Evolutionary conservation across 1,284 basidiomycete genomes (phyloP), one percentile per base, ranked within the genome.

Genomic region (Pseudozyma tsukubaensis): DNA sequence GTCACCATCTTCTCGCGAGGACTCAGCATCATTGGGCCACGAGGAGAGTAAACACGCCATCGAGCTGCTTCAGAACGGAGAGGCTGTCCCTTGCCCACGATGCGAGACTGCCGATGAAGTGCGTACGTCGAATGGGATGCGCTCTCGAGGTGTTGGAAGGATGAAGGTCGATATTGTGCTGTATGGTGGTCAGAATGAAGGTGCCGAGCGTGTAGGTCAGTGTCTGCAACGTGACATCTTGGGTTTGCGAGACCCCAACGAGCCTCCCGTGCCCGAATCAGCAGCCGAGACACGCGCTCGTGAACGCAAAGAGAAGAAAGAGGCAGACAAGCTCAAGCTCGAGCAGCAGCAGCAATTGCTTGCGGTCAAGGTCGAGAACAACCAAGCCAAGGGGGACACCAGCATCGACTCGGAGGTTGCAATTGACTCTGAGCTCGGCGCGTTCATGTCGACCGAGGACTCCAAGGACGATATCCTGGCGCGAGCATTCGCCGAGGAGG

Each of bases 121-220:
- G 32, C 89, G 94, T 34, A 88, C 90, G 51, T 86, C 91, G 16
- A 86, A 91, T 13, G 92, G 92, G 3, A 93, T 95, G 83, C 91
- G 94, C 12, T 89, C 91, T 9, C 88, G 94, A 43, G 91, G 91
- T 1, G 88, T 94, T 16, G 94, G 94, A 1, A 89, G 89, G 66
- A 87, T 97, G 58, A 90, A 94, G 40, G 92, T 94, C 0, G 92
- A 91, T 66, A 93, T 97, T 9, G 93, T 97, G 0, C 86, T 97
- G 37, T 97, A 97, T 83, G 94, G 94, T 72, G 94, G 96, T 81
- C 94, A 95, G 85, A 92, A 91, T 79, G 90, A 94, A 67, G 72
- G 71, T 1, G 94, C 92, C 1, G 93, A 96, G 79, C 89, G 90
- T 18, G 93, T 97, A 4, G 83, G 81, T 3, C 79, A 83, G 39